Base-by-base conservation (phyloP, 2,329 filamentous ascomycete genomes). In the Rutstroemia sp. region DNA sequence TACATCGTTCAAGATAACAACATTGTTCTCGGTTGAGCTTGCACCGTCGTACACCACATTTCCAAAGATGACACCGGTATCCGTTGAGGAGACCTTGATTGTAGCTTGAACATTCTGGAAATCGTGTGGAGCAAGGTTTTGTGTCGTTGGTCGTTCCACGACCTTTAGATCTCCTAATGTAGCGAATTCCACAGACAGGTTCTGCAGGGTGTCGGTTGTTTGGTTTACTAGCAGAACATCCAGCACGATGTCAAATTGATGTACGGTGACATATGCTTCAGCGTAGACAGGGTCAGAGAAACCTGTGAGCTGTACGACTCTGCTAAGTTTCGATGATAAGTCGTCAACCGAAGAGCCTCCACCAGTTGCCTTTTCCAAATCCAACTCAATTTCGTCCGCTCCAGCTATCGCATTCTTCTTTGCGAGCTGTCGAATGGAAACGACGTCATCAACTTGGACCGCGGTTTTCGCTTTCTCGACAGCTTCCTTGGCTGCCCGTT, bases 91-190 rank as follows among this genome's bases (percentile, higher is more conserved):
- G 21, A 99, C 94, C 76, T 97, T 97, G 79, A 99, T 95, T 10
- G 94, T 99, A 69, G 92, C 92, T 73, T 99, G 94, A 34, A 99
- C 91, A 69, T 97, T 97, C 75, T 95, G 84, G 79, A 99, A 99
- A 72, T 96, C 94, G 69, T 96, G 91, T 1, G 91, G 90, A 2
- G 87, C 91, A 12, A 99, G 81, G 69, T 96, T 99, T 72, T 97
- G 94, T 5, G 94, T 97, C 2, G 91, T 95, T 44, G 94, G 94
- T 61, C 92, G 83, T 75, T 99, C 94, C 23, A 99, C 92, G 36
- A 99, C 94, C 76, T 99, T 99, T 60, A 99, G 82, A 70, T 99
- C 94, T 60, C 94, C 94, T 0, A 99, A 80, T 0, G 94, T 99
- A n/a, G 94, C 94, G 69, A 99, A 99, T 72, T 99, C 94, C 21